These are phyloP conservation scores for Penicillium mononematosum DNA, from an alignment of 495 filamentous ascomycete species.

Conservation along the genomic window DNA sequence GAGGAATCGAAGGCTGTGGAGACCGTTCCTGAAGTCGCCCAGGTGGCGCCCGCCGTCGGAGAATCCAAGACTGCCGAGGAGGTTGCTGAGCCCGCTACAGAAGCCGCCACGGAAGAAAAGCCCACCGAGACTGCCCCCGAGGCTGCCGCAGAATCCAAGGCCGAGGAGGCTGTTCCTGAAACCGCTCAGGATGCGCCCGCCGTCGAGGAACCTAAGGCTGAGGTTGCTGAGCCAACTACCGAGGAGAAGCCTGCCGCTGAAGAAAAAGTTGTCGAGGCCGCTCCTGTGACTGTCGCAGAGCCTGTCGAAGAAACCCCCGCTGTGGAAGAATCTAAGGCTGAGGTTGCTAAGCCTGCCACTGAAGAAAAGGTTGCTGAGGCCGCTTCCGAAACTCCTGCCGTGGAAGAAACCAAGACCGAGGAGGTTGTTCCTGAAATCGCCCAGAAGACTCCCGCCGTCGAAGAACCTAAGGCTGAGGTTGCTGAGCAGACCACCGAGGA, in stretches of 20 bases:
- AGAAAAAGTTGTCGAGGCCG: neutral
- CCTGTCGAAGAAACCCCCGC: conserved; percentile 11
- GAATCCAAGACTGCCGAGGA: neutral
- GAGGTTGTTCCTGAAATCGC: conserved; percentile 7
- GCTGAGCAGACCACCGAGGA: conserved; percentile 5
- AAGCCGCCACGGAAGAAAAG: neutral
- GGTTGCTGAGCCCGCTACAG: conserved; percentile 3
- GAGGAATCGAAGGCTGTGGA: conserved; percentile 12
- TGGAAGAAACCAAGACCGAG: conserved; percentile 8
- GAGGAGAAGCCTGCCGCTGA: conserved; percentile 17
- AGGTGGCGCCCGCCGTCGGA: neutral
- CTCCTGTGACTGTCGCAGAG: conserved; percentile 10
- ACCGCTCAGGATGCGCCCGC: conserved; percentile 2
- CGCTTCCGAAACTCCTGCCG: conserved; percentile 9
- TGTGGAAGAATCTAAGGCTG: conserved; percentile 3
- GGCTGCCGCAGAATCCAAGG: conserved; percentile 12
- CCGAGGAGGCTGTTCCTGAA: conserved; percentile 9
- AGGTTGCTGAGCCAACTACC: conserved; percentile 12
- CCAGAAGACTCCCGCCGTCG: neutral
- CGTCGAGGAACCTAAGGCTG: conserved; percentile 14
- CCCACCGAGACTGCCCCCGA: conserved; percentile 5
- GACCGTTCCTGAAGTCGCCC: too few species aligned
- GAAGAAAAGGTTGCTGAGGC: conserved; percentile 2
- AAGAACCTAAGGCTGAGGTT: conserved; percentile 1
- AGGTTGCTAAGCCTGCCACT: conserved; percentile 3